Conservation (phyloP, 2,329 filamentous ascomycete species). For the Geosmithia flava region DNA sequence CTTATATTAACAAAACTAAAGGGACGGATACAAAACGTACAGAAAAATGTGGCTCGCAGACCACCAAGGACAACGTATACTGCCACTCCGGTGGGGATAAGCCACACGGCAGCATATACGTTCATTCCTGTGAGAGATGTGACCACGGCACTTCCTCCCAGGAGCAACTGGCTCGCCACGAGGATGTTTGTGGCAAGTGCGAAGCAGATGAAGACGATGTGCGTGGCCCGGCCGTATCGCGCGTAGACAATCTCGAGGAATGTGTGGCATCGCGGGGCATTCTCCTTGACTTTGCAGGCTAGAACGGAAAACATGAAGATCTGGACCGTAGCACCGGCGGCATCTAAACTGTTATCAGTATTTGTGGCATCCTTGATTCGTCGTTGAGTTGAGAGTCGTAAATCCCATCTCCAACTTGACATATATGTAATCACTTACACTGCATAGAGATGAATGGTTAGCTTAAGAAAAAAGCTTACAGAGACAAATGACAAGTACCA, state of each 20-base stretch:
- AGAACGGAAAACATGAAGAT: conserved; percentile 84
- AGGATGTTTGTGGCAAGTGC: conserved; percentile 76
- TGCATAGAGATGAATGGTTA: background rate
- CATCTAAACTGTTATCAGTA: conserved; percentile 17
- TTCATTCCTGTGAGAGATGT: conserved; percentile 27
- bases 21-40: conserved; percentile 66
- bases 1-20: background rate
- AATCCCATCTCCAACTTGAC: background rate
- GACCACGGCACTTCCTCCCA: conserved; percentile 57
- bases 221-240: conserved; percentile 59
- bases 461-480: background rate
- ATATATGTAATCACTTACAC: background rate
- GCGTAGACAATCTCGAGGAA: conserved; percentile 76
- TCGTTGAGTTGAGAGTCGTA: conserved; percentile 6
- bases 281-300: conserved; percentile 78
- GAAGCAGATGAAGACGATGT: conserved; percentile 72
- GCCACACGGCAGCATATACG: conserved; percentile 71
- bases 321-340: conserved; percentile 66
- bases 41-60: conserved; percentile 79
- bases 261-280: conserved; percentile 76
- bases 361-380: too few species aligned
- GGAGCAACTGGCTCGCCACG: conserved; percentile 80
- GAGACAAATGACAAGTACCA: conserved; percentile 26
- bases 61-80: conserved; percentile 68
- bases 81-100: conserved; percentile 70